These are phyloP conservation scores for Mycena rebaudengoi DNA, from an alignment of 768 basidiomycete species.

Conservation along the genomic window DNA sequence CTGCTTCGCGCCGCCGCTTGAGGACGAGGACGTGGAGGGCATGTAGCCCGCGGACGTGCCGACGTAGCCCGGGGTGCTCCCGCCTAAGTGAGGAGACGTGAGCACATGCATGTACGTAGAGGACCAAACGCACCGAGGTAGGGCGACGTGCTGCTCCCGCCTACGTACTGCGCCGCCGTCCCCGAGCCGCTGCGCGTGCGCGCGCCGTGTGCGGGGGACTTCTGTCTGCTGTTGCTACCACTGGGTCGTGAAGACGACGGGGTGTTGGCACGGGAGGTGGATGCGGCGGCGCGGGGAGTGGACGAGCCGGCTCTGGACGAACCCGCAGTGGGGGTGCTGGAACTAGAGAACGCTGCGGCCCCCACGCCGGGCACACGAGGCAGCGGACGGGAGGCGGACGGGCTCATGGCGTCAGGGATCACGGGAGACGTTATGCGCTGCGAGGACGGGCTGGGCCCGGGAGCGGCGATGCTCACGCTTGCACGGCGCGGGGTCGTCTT, in stretches of 20 bases:
- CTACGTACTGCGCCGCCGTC: too few relatives aligned
- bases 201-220: too few relatives aligned
- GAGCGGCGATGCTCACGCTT: too few relatives aligned
- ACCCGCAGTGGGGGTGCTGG: neutral
- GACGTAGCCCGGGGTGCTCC: neutral
- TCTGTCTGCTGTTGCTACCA: too few relatives aligned
- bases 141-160: too few relatives aligned
- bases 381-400: neutral
- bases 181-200: too few relatives aligned
- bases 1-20: conserved; percentile 11
- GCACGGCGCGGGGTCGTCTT: conserved; percentile 16
- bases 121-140: too few relatives aligned
- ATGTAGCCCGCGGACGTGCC: neutral
- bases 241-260: too few relatives aligned
- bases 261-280: too few relatives aligned
- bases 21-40: neutral
- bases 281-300: too few relatives aligned
- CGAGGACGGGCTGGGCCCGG: neutral
- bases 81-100: too few relatives aligned
- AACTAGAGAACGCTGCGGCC: neutral
- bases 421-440: neutral
- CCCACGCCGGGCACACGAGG: neutral
- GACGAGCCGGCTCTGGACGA: neutral
- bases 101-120: too few relatives aligned
- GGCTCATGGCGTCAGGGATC: neutral